Base-by-base conservation (phyloP, 768 basidiomycete species). In the Kwoniella bestiolae region DNA sequence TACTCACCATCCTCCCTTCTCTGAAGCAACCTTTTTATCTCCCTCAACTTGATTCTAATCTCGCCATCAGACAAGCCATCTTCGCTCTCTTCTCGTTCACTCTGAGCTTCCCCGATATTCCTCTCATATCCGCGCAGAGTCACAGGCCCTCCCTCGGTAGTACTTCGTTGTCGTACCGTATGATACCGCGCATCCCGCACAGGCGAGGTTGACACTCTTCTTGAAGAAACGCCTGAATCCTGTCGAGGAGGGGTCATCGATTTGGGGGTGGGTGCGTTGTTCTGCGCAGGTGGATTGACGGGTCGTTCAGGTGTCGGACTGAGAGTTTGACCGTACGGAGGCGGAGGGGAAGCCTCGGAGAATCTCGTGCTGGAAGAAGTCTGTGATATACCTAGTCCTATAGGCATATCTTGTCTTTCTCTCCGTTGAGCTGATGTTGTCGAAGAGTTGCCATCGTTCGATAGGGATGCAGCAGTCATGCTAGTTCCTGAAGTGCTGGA, bases 281-380 rank as follows among this genome's bases (percentile, higher is more conserved):
- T 28, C 55, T 16, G 38, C 28, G 34, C 1, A 31, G 50, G 18
- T 16, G 31, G 45, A 34, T 60, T 50, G 31, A 25, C 35, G 28
- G 16, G 60, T 28, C 38, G 49, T 31, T 16, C n/a, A 9, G 51
- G 29, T 4, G 51, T 12, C 25, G 31, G 32, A 28, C 12, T 32
- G 3, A 72, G 69, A 12, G 66, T 65, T 21, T 60, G 68, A 32
- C 75, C 75, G 34, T 76, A 76, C 11, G 75, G 75, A 14, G 75
- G 75, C 8, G 75, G 75, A n/a, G 75, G 75, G 3, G 75, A 76
- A 2, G 75, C 67, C 49, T 76, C 56, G 2, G 66, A 66, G 1
- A 59, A 51, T 23, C 28, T 21, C 18, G 14, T 34, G 11, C 34
- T n/a, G 6, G 69, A 46, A 7, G 56, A 11, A 29, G 5, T 26